Conservation (phyloP, 768 basidiomycete genomes). For the Coprinopsis sp. region DNA sequence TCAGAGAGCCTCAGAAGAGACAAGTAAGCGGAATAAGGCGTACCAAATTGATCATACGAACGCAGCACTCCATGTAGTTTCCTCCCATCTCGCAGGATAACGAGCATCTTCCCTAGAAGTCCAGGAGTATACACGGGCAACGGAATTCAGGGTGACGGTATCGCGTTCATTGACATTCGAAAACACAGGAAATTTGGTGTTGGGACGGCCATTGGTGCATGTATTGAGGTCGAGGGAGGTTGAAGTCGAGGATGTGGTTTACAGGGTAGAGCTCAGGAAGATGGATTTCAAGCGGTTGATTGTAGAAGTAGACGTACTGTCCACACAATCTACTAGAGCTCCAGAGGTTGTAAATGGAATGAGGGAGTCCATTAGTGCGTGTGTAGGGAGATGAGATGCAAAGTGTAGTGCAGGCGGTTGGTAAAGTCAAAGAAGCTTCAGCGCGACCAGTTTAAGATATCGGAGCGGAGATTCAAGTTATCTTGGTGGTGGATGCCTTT, state of each 20-base stretch:
- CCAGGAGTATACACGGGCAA: constrained; percentile 17
- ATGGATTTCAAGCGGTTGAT: constrained; percentile 45
- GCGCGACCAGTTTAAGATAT: no score
- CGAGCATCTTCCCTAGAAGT: constrained; percentile 94
- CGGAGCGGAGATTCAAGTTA: no score
- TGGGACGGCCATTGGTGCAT: constrained; percentile 9
- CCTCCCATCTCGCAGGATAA: constrained; percentile 91
- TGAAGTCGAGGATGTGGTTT: constrained; percentile 16
- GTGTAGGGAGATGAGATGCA: constrained; percentile 23
- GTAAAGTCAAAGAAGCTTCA: no score
- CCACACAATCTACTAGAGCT: constrained; percentile 97
- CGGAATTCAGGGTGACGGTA: not conserved
- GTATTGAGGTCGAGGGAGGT: constrained; percentile 15
- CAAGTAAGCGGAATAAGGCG: constrained; percentile 18
- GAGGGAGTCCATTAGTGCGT: constrained; percentile 78
- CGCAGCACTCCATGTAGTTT: constrained; percentile 95
- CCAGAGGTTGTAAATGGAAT: constrained; percentile 99
- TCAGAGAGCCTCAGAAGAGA: not conserved
- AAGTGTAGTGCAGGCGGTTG: not conserved
- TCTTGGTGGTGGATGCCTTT: no score
- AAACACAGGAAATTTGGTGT: not conserved
- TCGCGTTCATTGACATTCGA: not conserved
- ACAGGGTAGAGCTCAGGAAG: constrained; percentile 41
- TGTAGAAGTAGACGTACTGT: constrained; percentile 86
- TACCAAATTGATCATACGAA: constrained; percentile 99